Evolutionary conservation across 768 basidiomycete genomes (phyloP).

Genomic region (Lentinula edodes): DNA sequence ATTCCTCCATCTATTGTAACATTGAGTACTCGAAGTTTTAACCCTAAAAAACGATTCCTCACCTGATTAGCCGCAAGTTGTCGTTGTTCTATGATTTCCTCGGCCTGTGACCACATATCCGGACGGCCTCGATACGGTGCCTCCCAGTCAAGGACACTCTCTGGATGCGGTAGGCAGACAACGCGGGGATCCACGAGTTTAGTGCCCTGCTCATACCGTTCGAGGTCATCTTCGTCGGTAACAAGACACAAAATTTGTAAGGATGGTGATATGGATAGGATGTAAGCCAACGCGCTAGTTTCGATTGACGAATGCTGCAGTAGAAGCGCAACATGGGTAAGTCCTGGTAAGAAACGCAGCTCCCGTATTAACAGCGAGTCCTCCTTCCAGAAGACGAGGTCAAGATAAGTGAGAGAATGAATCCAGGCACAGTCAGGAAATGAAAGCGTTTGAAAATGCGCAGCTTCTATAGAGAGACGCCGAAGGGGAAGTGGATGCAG

Average conservation of each 20-base stretch:
- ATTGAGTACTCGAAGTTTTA: background rate
- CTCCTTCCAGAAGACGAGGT: constrained; percentile 30
- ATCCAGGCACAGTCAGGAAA: constrained; percentile 18
- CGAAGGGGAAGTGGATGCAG: constrained; percentile 23
- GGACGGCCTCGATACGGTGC: constrained; percentile 21
- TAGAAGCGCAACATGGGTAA: constrained; percentile 27
- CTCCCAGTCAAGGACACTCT: constrained; percentile 29
- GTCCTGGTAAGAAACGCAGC: constrained; percentile 19
- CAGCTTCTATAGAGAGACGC: constrained; percentile 29
- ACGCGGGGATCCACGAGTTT: constrained; percentile 20
- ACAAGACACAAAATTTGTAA: constrained; percentile 23
- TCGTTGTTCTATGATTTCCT: constrained; percentile 18
- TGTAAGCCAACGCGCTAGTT: constrained; percentile 10
- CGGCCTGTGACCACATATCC: constrained; percentile 26
- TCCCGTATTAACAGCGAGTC: constrained; percentile 19
- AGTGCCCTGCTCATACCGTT: background rate
- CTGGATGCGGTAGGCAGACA: constrained; percentile 25
- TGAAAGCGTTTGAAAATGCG: constrained; percentile 22
- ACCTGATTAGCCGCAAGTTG: background rate
- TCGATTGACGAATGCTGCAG: background rate
- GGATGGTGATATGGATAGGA: constrained; percentile 20
- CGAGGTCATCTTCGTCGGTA: constrained; percentile 12
- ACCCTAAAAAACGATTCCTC: no score
- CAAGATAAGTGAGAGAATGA: constrained; percentile 28
- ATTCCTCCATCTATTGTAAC: background rate